Conservation (phyloP, 108 stramenopile species). For the Poteriospumella lacustris region DNA sequence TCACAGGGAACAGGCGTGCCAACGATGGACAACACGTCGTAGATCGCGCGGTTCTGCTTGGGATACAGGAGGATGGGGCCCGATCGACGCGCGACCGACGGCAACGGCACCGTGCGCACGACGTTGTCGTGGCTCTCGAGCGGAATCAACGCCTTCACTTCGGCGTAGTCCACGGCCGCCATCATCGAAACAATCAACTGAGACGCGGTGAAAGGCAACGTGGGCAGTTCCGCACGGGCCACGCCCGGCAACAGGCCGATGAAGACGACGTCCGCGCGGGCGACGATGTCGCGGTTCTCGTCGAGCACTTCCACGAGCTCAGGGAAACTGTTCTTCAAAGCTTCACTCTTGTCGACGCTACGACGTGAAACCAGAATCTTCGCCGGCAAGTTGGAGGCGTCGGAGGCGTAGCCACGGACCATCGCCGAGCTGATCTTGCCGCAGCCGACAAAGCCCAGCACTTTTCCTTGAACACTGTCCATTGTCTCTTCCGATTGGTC, state of each 20-base stretch:
- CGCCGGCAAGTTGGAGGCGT: not conserved
- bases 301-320: not conserved
- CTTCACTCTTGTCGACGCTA: not conserved
- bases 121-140: not conserved
- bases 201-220: not conserved
- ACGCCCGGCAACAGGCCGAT: constrained; percentile 12
- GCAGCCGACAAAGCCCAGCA: constrained; percentile 21
- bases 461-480: too few species aligned
- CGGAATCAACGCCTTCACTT: not conserved
- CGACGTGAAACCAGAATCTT: not conserved
- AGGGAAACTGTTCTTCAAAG: not conserved
- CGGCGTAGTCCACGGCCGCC: constrained; percentile 24
- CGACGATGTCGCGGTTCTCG: not conserved
- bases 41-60: not conserved
- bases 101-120: not conserved
- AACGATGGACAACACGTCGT: not conserved
- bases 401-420: not conserved
- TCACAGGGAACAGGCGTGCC: constrained; percentile 4
- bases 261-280: constrained; percentile 1
- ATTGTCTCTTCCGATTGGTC: too few species aligned
- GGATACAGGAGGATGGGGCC: constrained; percentile 16
- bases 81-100: constrained; percentile 19
- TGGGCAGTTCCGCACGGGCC: not conserved
- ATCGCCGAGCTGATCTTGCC: constrained; percentile 23
- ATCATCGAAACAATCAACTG: constrained; percentile 28